Conservation (phyloP, 108 stramenopile genomes). For the Nitzschia sp. region DNA sequence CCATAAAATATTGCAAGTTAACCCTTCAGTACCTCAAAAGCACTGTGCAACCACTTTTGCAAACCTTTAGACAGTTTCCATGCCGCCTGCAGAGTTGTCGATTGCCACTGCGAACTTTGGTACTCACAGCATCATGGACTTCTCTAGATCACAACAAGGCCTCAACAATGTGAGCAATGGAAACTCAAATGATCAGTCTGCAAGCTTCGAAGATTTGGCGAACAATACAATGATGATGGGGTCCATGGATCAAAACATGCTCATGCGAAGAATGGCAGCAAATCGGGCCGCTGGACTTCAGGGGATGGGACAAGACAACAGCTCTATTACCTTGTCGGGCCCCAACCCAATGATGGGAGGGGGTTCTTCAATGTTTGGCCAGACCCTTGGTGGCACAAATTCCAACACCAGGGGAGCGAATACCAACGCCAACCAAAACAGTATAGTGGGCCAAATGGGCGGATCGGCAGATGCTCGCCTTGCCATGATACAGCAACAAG, state of each 20-base stretch:
- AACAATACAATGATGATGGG: constrained; percentile 6
- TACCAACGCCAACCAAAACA: background rate
- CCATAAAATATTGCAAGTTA: constrained; percentile 1
- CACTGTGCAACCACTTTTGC: too few relatives aligned
- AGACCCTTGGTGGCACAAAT: background rate
- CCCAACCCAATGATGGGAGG: constrained; percentile 8
- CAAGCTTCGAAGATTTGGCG: background rate
- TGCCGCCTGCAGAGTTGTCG: background rate
- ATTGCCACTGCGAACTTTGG: background rate
- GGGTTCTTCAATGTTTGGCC: constrained; percentile 2
- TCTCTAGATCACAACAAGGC: constrained; percentile 3
- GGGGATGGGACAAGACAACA: constrained; percentile 8
- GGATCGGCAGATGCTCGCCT: background rate
- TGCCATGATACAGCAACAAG: constrained; percentile 7
- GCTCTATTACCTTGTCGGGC: background rate
- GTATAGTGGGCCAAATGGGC: background rate
- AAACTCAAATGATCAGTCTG: background rate
- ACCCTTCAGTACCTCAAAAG: background rate
- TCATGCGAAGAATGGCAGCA: constrained; percentile 3
- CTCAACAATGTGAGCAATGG: background rate
- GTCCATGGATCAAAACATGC: constrained; percentile 11
- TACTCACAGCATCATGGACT: constrained; percentile 15
- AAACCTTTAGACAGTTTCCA: background rate
- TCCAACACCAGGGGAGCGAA: background rate
- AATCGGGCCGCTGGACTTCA: constrained; percentile 10